Conservation (phyloP, 805 yeast species). For the Deakozyma indianensis region DNA sequence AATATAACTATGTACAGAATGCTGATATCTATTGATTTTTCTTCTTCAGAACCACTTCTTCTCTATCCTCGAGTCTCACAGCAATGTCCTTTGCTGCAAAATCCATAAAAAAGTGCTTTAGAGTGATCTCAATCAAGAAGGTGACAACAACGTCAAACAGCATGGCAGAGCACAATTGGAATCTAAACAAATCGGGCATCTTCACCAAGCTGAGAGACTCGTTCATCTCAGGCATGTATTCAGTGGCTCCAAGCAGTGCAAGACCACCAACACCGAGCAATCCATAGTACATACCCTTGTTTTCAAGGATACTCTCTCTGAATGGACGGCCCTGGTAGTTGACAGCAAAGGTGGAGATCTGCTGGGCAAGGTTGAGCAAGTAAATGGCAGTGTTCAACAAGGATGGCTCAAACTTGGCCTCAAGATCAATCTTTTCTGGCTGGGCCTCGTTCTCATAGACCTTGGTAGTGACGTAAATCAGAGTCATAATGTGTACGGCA, state of each 20-base stretch:
- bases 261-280: conserved; percentile 78
- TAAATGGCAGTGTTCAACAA: conserved; percentile 92
- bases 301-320: conserved; percentile 77
- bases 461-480: conserved; percentile 70
- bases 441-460: conserved; percentile 86
- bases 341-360: conserved; percentile 93
- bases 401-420: conserved; percentile 77
- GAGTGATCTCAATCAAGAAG: conserved; percentile 62
- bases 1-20: background rate
- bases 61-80: conserved; percentile 18
- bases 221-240: conserved; percentile 85
- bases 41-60: conserved; percentile 12
- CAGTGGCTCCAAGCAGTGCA: conserved; percentile 86
- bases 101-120: conserved; percentile 81
- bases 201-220: conserved; percentile 86
- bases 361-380: conserved; percentile 86
- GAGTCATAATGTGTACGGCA: conserved; percentile 75
- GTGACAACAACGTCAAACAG: conserved; percentile 62
- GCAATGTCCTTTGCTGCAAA: conserved; percentile 90
- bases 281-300: conserved; percentile 96
- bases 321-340: conserved; percentile 96
- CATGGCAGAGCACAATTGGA: conserved; percentile 60
- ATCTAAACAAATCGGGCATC: conserved; percentile 61
- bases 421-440: conserved; percentile 78
- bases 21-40: conserved; percentile 9